A percentile compares a stretch with the other conserved stretches of the same genome.
Conservation (phyloP, 805 yeast species). For the Hanseniaspora occidentalis region DNA sequence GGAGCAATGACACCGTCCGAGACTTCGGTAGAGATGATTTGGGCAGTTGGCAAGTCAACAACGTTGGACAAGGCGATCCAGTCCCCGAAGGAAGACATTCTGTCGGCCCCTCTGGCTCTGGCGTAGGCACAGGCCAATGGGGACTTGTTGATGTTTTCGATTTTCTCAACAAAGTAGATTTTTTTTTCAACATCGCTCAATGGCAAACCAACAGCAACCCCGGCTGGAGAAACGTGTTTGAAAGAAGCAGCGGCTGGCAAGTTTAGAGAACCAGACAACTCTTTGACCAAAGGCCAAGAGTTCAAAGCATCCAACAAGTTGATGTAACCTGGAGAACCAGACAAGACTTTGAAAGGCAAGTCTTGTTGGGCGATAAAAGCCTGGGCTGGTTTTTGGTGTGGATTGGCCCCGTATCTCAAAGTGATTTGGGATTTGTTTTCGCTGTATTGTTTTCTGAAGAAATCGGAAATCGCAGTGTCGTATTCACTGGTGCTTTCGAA, state of each 20-base stretch:
- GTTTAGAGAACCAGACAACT: conserved; percentile 83
- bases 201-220: conserved; percentile 96
- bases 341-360: conserved; percentile 84
- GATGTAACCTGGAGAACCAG: conserved; percentile 96
- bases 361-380: conserved; percentile 80
- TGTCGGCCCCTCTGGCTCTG: conserved; percentile 98
- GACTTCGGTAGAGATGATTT: conserved; percentile 93
- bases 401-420: conserved; percentile 96
- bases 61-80: conserved; percentile 94
- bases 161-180: conserved; percentile 88
- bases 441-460: conserved; percentile 92
- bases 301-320: conserved; percentile 92
- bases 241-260: conserved; percentile 96
- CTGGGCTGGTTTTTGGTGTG: conserved; percentile 99
- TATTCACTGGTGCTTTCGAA: conserved; percentile 98
- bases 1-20: conserved; percentile 99
- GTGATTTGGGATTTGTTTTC: conserved; percentile 85
- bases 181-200: conserved; percentile 84
- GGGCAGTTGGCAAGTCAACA: conserved; percentile 93
- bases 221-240: conserved; percentile 98
- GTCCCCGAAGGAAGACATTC: conserved; percentile 99
- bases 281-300: conserved; percentile 98
- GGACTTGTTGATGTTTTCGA: conserved; percentile 65
- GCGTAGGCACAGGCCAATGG: conserved; percentile 98
- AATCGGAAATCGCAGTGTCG: conserved; percentile 91